Evolutionary conservation across 257 asterid species (phyloP).

Genomic region (Fraxinus cuspidata): DNA sequence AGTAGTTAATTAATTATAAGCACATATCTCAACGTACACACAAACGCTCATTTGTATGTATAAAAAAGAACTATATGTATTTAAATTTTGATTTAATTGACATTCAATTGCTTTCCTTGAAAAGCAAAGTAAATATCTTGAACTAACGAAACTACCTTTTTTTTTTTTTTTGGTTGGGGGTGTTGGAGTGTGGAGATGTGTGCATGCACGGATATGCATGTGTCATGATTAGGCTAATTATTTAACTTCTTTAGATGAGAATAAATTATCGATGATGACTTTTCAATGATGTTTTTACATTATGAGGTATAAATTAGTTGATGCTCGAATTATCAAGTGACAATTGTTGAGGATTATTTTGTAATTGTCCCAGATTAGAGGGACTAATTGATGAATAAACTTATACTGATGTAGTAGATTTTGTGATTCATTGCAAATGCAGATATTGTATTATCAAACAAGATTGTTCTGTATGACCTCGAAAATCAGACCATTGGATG

Average conservation of each 20-base stretch:
- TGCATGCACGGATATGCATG: background rate
- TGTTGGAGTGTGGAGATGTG: too few relatives aligned
- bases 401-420: slow-evolving; percentile 3
- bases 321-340: background rate
- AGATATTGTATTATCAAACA: slow-evolving; percentile 64
- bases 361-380: background rate
- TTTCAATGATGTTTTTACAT: background rate
- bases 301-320: background rate
- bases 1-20: background rate
- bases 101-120: too few relatives aligned
- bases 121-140: too few relatives aligned
- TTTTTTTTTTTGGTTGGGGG: too few relatives aligned
- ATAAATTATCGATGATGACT: background rate
- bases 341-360: background rate
- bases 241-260: background rate
- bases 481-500: slow-evolving; percentile 82
- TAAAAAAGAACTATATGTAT: too few relatives aligned
- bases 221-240: background rate
- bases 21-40: background rate
- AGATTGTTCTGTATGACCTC: slow-evolving; percentile 74
- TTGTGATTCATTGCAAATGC: slow-evolving; percentile 23
- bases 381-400: slow-evolving; percentile 1
- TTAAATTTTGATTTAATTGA: too few relatives aligned
- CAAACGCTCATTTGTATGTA: too few relatives aligned
- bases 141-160: too few relatives aligned